These are phyloP conservation scores for Mycena latifolia DNA, from an alignment of 768 basidiomycete species.

Conservation along the genomic window DNA sequence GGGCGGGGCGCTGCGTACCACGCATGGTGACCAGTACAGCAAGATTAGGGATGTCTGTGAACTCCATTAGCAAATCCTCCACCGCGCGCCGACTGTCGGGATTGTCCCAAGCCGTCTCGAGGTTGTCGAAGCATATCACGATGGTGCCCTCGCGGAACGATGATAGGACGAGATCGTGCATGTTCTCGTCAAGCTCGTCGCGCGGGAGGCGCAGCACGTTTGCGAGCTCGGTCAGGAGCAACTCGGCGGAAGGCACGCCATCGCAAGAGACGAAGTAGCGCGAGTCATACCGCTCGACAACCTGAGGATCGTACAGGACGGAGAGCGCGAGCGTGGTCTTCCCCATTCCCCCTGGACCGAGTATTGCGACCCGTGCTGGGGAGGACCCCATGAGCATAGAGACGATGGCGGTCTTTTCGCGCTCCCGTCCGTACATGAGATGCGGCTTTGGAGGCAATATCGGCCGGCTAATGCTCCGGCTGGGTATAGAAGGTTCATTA, in stretches of 20 bases:
- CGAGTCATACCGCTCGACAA: constrained; percentile 27
- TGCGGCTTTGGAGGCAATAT: constrained; percentile 33
- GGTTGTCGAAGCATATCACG: constrained; percentile 36
- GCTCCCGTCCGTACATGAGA: constrained; percentile 33
- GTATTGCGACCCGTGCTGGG: constrained; percentile 31
- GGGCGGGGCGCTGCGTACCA: constrained; percentile 33
- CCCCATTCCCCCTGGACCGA: constrained; percentile 34
- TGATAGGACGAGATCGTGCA: constrained; percentile 34
- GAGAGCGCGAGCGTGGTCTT: constrained; percentile 32
- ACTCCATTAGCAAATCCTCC: constrained; percentile 32
- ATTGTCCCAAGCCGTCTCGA: constrained; percentile 36
- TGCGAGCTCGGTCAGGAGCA: constrained; percentile 36
- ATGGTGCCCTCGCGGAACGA: constrained; percentile 21
- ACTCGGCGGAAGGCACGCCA: constrained; percentile 35
- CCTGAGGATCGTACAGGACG: constrained; percentile 25
- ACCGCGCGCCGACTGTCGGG: constrained; percentile 25
- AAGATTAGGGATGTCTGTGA: constrained; percentile 25
- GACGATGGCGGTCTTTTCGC: constrained; percentile 28
- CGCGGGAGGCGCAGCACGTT: constrained; percentile 35
- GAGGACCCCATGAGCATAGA: constrained; percentile 13
- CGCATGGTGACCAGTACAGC: constrained; percentile 34
- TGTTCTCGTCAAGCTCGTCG: constrained; percentile 35
- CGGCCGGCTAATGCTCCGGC: constrained; percentile 10
- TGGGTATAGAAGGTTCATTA: constrained; percentile 22
- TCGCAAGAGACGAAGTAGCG: constrained; percentile 37